Evolutionary conservation across 371 early-diverging fungal species (phyloP), one percentile per base, ranked within the genome.

Genomic region (Dichotomocladium elegans): DNA sequence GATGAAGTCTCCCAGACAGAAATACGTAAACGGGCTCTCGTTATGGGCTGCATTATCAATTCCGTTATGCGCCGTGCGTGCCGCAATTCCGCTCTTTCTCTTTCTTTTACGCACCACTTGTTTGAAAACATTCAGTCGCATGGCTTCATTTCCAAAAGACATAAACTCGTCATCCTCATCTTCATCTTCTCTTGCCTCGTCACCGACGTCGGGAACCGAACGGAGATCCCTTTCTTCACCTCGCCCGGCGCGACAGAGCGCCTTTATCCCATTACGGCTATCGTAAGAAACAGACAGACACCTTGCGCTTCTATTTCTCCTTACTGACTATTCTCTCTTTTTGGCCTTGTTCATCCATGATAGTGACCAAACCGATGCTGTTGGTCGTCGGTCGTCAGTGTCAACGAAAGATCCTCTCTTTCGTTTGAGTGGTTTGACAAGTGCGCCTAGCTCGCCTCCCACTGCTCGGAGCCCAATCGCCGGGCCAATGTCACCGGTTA

Each of bases 201-300:
- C 49, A 35, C 49, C 49, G 9, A 48, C 49, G 6, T n/a, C 14
- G 5, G 24, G n/a, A 5, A 17, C 31, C 35, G 48, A 35, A 19
- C 31, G 25, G 15, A 47, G 25, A 33, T 6, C 9, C n/a, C 3
- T 47, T 4, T 15, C 8, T n/a, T 21, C 31, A 5, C 17, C 49
- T 3, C 21, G 31, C 2, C 31, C n/a, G 15, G 28, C 26, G 3
- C 12, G 25, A 17, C 35, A n/a, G 25, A 25, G 4, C 22, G 25
- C 19, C 26, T 48, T 48, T 48, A 27, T 48, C 35, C 49, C 49
- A 3, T 35, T n/a, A 25, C 49, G 49, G n/a, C 29, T 48, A 30
- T 14, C 25, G 49, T 48, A 48, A 48, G 49, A 35, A 15, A 15
- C 15, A 15, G n/a, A n/a, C n/a, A n/a, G n/a, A n/a, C n/a, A n/a